Base-by-base conservation (phyloP, 208 protist genomes). In the Acanthamoeba lenticulata region DNA sequence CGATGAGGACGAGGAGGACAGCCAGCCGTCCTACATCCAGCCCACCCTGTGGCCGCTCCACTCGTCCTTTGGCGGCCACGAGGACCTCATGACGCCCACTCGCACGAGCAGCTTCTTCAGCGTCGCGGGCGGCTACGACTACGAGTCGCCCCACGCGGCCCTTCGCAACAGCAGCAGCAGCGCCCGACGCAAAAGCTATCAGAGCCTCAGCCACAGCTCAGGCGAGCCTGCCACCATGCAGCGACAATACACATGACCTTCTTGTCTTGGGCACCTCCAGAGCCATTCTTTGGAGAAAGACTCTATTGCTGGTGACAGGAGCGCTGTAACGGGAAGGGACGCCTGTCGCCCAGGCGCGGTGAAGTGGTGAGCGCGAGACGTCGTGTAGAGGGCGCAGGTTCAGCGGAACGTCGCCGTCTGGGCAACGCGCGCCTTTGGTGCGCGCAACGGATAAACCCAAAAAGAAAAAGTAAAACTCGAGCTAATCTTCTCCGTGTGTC, bases 11-110 rank as follows among this genome's bases (percentile, higher is more conserved):
- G 67, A 81, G 72, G 72, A 81, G 3, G 72, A 81, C 72, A 81
- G 72, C 72, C 72, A 81, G 40, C 72, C 72, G 11, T 81, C 72
- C 40, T 81, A 81, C 72, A 81, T 81, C n/a, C 72, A 81, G 38
- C 72, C 72, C 72, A 49, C 72, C 38, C 24, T 81, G 72, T 81
- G 72, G 72, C 72, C 72, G 72, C 72, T 81, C 42, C 72, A 81
- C 72, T 52, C 72, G 24, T 81, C 72, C 72, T 81, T 49, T 27
- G 72, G 72, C 42, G 72, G 72, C 9, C 34, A 81, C 72, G 72
- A 81, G 72, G 72, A 81, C 72, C 42, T 81, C 72, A 81, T 81
- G 72, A 81, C 72, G 19, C 72, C 72, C 36, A 81, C 72, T 7
- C 72, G 72, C 2, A 81, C 72, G 1, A 81, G 42, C 42, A 49